Conservation (phyloP, 176 grass and related monocot species). For the Musa itinerans region DNA sequence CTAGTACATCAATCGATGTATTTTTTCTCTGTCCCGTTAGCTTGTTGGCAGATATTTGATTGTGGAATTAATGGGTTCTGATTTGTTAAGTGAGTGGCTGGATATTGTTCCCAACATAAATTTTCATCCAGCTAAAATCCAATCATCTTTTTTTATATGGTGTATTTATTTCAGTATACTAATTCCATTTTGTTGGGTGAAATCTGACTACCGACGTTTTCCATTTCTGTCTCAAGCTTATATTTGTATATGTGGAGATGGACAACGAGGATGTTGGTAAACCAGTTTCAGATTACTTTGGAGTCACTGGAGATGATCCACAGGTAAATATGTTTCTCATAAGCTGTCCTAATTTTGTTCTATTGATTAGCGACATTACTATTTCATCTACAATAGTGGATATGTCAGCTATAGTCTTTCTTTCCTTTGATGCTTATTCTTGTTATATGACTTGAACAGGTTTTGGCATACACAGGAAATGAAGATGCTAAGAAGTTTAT, state of each 20-base stretch:
- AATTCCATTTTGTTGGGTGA: not conserved
- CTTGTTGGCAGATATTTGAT: not conserved
- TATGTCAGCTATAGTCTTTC: not conserved
- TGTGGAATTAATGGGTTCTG: too few species aligned
- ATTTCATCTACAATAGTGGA: not conserved
- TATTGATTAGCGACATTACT: not conserved
- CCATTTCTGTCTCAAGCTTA: slow-evolving; percentile 23
- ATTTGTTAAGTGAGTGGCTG: too few species aligned
- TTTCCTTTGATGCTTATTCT: too few species aligned
- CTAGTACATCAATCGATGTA: too few species aligned
- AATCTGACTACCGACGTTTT: not conserved
- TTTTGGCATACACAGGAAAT: slow-evolving; percentile 92
- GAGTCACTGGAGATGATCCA: slow-evolving; percentile 54
- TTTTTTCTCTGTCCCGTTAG: not conserved
- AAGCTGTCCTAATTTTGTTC: not conserved
- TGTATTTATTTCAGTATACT: not conserved
- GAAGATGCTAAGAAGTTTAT: slow-evolving; percentile 80
- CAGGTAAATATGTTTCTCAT: slow-evolving; percentile 30
- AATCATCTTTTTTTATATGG: not conserved
- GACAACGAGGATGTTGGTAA: slow-evolving; percentile 75
- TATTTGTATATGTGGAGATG: slow-evolving; percentile 88
- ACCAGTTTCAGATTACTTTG: slow-evolving; percentile 87
- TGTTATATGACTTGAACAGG: slow-evolving; percentile 26
- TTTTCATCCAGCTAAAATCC: too few species aligned
- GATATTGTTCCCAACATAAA: too few species aligned